Percentiles rank a stretch among this genome's conserved stretches.
phyloP scores from a whole-genome alignment of 2,329 filamentous ascomycete genomes.

The Verticillium tricorpus region DNA sequence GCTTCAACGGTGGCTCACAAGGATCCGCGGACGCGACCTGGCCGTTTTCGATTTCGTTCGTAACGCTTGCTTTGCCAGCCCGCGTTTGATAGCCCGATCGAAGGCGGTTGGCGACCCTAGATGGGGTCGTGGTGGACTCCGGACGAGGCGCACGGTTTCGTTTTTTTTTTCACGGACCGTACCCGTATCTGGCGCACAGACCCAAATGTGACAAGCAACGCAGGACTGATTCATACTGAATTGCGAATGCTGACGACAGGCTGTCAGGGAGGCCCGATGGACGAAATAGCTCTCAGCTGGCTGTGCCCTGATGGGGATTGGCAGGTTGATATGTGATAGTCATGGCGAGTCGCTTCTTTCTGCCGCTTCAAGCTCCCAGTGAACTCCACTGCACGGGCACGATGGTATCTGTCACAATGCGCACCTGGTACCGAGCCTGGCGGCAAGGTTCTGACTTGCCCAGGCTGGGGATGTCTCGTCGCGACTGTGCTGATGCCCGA shows the following conservation, averaged over 20 bases:
- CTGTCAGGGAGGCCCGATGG: neutral
- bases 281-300: neutral
- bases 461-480: neutral
- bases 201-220: conserved; percentile 8
- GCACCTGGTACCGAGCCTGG: neutral
- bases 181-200: neutral
- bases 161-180: neutral
- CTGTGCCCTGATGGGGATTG: neutral
- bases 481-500: neutral
- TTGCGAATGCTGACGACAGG: neutral
- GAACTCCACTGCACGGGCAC: neutral
- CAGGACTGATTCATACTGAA: neutral
- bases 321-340: neutral
- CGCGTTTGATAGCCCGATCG: neutral
- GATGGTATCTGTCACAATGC: neutral
- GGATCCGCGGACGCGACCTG: neutral
- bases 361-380: neutral
- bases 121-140: neutral
- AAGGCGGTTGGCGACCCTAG: neutral
- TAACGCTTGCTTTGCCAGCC: neutral
- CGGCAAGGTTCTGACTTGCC: neutral
- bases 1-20: neutral
- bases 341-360: neutral
- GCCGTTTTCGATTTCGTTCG: neutral
- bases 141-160: neutral